A percentile compares a stretch with the other conserved stretches of the same genome.
These are phyloP conservation scores for Brassica cretica DNA, from an alignment of 345 rosid genomes.

Conservation along the genomic window DNA sequence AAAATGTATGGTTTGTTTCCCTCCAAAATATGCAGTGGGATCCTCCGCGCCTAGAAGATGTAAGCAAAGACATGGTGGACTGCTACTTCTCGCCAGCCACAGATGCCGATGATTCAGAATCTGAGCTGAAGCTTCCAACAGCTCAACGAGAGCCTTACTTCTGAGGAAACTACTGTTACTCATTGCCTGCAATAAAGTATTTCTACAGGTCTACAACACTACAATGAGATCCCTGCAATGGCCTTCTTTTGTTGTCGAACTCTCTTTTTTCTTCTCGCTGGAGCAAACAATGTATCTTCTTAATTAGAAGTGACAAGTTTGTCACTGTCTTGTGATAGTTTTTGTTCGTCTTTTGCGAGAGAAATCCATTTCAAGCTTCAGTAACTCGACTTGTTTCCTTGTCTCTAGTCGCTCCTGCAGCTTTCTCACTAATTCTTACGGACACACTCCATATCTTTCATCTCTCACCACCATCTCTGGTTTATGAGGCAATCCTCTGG, in stretches of 20 bases:
- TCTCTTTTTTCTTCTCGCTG: neutral
- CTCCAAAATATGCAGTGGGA: conserved; percentile 64
- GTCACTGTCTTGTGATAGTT: neutral
- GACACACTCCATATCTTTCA: conserved; percentile 51
- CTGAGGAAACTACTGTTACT: conserved; percentile 22
- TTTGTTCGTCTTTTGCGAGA: neutral
- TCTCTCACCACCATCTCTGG: conserved; percentile 24
- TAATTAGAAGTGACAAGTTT: conserved; percentile 28
- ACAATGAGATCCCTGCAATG: conserved; percentile 17
- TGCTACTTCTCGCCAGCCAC: conserved; percentile 61
- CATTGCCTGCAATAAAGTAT: conserved; percentile 22
- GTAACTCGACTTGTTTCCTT: conserved; percentile 67
- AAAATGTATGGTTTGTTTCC: conserved; percentile 9
- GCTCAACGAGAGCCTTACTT: conserved; percentile 63
- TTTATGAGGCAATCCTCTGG: conserved; percentile 22
- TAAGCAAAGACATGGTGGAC: conserved; percentile 79
- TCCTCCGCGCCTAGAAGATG: conserved; percentile 72
- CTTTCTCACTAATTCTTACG: conserved; percentile 62
- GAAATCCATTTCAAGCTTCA: conserved; percentile 42
- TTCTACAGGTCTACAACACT: neutral
- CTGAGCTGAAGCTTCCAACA: conserved; percentile 81
- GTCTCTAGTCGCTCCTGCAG: conserved; percentile 61
- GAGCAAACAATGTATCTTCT: neutral
- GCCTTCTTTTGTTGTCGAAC: conserved; percentile 22
- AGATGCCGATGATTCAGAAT: conserved; percentile 47